Evolutionary conservation across 176 grass and related monocot species (phyloP), one percentile per base, ranked within the genome.

Genomic region (Olyra latifolia): DNA sequence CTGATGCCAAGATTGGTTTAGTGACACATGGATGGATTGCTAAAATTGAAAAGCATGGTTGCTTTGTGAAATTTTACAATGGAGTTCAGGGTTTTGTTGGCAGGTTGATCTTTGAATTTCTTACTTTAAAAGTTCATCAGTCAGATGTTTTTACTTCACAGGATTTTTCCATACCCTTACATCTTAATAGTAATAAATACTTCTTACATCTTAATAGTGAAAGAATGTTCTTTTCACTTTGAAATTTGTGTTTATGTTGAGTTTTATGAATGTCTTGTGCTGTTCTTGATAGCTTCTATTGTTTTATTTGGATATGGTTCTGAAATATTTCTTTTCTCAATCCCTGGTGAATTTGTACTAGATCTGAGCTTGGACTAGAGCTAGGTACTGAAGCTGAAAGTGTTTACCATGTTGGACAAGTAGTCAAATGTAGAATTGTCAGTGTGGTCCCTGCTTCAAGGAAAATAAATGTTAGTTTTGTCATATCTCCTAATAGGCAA

Each of bases 31-130:
- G 95, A 84, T 98, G 95, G 95, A 95, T 98, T 73, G 83, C 88
- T 69, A 95, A 95, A 93, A 98, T 98, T 65, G 95, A 93, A 83
- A 95, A 95, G 67, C 90, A 98, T 52, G 95, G 95, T 39, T 98
- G 95, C 75, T 95, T 91, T 79, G 83, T 98, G 70, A 93, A 83
- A 84, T 98, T 98, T 71, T 95, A 95, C 71, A 95, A 95, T 35
- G 95, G 92, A 74, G 90, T 98, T 71, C 90, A 91, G 61, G 95
- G 95, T 77, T 95, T 93, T 87, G 95, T 91, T 71, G 85, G 86
- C 70, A 98, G 95, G 95, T 89, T 78, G 35, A 66, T 63, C 35
- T 83, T 60, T 80, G 15, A 66, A 46, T 53, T 68, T 84, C 55
- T 8, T 86, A 40, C 38, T 40, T 43, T 20, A 52, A 44, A 49